phyloP scores from a whole-genome alignment of 2,329 filamentous ascomycete genomes.

The Claviceps africana region DNA sequence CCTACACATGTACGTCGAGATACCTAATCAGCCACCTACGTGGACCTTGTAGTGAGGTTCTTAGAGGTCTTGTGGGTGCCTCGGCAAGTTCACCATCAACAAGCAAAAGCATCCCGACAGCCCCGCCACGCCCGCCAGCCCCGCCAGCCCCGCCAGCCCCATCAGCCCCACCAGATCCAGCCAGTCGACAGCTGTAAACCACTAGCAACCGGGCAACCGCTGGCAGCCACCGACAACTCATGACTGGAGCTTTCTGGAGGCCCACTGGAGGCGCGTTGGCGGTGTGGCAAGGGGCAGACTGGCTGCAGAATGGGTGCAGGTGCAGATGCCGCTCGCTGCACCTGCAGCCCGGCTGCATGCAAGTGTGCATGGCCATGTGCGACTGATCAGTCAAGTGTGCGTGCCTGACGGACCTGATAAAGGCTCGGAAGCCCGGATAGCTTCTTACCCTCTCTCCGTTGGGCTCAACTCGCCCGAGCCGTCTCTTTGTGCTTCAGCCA shows the following conservation, averaged over 20 bases:
- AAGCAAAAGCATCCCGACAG: no score
- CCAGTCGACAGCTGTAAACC: neutral
- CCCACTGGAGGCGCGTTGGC: no score
- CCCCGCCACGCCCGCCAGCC: no score
- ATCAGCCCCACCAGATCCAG: neutral
- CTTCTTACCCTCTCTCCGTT: neutral
- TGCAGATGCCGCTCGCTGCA: neutral
- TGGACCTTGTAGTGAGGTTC: no score
- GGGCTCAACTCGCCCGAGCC: neutral
- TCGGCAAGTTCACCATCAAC: no score
- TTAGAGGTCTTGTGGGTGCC: no score
- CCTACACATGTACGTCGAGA: no score
- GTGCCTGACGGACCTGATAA: neutral
- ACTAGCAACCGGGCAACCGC: neutral
- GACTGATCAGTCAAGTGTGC: neutral
- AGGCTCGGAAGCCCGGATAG: neutral
- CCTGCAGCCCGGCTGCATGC: neutral
- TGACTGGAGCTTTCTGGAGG: neutral
- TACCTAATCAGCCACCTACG: no score
- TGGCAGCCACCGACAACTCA: neutral
- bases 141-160: no score
- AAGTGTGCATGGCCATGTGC: neutral
- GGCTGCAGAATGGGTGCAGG: neutral
- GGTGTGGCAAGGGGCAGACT: neutral
- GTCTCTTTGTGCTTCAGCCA: neutral